Percentiles rank a stretch among this genome's conserved stretches.
These are phyloP conservation scores for Wickerhamiella australiensis DNA, from an alignment of 805 yeast genomes.

Conservation along the genomic window DNA sequence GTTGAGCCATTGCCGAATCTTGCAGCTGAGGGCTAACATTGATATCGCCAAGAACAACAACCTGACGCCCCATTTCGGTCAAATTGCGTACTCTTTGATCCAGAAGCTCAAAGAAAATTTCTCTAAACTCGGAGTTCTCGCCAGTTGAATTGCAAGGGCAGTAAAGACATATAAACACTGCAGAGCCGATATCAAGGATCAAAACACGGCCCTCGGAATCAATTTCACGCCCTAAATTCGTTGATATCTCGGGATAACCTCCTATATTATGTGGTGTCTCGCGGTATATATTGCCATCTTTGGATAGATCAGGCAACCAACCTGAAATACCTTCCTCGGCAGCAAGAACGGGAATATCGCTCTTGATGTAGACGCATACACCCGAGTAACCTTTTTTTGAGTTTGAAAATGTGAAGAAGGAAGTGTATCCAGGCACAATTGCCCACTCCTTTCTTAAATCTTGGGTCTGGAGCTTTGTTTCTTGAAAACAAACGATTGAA, in stretches of 20 bases:
- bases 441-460: constrained; percentile 40
- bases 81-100: constrained; percentile 51
- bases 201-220: constrained; percentile 83
- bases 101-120: constrained; percentile 45
- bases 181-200: constrained; percentile 47
- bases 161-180: constrained; percentile 45
- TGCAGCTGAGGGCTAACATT: constrained; percentile 69
- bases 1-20: constrained; percentile 66
- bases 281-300: constrained; percentile 17
- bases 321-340: constrained; percentile 96
- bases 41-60: constrained; percentile 78
- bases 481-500: constrained; percentile 80
- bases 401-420: constrained; percentile 59
- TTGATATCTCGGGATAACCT: constrained; percentile 45
- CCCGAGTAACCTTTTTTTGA: constrained; percentile 80
- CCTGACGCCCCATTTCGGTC: constrained; percentile 44
- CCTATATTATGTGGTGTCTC: constrained; percentile 42
- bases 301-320: constrained; percentile 18
- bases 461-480: constrained; percentile 53
- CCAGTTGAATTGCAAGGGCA: constrained; percentile 85
- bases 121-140: constrained; percentile 50
- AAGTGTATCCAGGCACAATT: constrained; percentile 42
- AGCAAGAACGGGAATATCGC: constrained; percentile 44
- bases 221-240: constrained; percentile 34
- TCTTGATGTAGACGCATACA: constrained; percentile 61